Percentiles rank a stretch among this genome's conserved stretches.
phyloP scores from a whole-genome alignment of 805 yeast species.

The Nakazawaea wyomingensis region DNA sequence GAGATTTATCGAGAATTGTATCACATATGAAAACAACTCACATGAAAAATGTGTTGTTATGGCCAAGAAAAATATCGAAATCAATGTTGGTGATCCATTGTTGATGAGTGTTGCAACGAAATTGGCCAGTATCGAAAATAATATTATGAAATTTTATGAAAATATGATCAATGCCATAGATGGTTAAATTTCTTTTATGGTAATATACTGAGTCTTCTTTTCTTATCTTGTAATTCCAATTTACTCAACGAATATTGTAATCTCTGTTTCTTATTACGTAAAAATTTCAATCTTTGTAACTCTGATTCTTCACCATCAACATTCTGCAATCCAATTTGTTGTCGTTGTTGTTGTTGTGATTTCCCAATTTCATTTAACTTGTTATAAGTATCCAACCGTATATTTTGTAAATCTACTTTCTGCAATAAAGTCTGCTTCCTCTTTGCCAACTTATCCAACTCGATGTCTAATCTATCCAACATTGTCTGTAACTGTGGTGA shows the following conservation, averaged over 20 bases:
- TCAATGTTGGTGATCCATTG: constrained; percentile 64
- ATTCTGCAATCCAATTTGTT: constrained; percentile 12
- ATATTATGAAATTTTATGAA: constrained; percentile 28
- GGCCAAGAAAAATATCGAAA: constrained; percentile 52
- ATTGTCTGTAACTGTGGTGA: constrained; percentile 37
- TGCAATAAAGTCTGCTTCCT: constrained; percentile 28
- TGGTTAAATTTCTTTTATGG: constrained; percentile 1
- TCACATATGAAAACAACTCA: constrained; percentile 46
- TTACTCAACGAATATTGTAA: constrained; percentile 33
- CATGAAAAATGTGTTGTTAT: constrained; percentile 45
- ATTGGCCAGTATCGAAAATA: constrained; percentile 54
- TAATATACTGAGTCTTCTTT: constrained; percentile 21
- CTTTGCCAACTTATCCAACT: constrained; percentile 29
- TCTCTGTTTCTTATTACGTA: constrained; percentile 39
- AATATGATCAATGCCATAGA: constrained; percentile 13
- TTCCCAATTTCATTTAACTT: constrained; percentile 16
- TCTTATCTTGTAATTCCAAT: constrained; percentile 22
- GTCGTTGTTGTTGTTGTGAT: neutral
- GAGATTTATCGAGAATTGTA: constrained; percentile 56
- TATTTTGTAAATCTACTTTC: constrained; percentile 36
- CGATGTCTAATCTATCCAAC: constrained; percentile 26
- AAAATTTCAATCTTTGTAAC: constrained; percentile 32
- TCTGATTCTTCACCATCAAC: constrained; percentile 30
- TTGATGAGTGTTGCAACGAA: constrained; percentile 58
- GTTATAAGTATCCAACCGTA: constrained; percentile 27